These are phyloP conservation scores for Blastocystis sp. DNA, from an alignment of 352 stramenopile genomes.

Conservation along the genomic window DNA sequence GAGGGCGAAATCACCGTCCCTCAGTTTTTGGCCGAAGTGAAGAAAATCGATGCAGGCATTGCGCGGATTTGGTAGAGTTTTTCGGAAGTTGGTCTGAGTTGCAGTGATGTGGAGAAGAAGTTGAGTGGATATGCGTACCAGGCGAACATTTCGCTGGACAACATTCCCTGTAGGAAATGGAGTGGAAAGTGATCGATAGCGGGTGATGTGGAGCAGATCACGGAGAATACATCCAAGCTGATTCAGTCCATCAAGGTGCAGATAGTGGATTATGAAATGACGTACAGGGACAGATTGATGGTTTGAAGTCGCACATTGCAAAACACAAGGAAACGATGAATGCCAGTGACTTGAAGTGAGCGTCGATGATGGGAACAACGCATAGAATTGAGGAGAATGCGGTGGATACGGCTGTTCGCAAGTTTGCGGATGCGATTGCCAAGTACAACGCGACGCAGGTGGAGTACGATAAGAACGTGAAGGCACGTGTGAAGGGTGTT, in stretches of 20 bases:
- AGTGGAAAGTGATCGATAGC: not conserved
- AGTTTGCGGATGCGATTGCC: constrained; percentile 25
- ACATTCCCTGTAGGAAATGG: not conserved
- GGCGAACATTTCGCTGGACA: constrained; percentile 46
- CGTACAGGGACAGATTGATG: constrained; percentile 10
- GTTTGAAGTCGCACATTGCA: not conserved
- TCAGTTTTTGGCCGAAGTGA: constrained; percentile 28
- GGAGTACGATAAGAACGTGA: constrained; percentile 56
- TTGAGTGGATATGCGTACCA: constrained; percentile 45
- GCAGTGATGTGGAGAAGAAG: constrained; percentile 44
- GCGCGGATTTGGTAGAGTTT: not conserved
- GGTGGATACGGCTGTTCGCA: constrained; percentile 47
- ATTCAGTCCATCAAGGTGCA: constrained; percentile 20
- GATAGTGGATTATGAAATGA: not conserved
- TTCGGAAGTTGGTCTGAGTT: not conserved
- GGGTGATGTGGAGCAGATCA: constrained; percentile 48
- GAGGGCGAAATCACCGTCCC: constrained; percentile 17
- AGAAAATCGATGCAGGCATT: constrained; percentile 20
- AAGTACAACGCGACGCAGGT: constrained; percentile 47
- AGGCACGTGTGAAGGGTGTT: constrained; percentile 48
- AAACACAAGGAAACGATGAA: constrained; percentile 14
- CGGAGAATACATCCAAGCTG: constrained; percentile 10
- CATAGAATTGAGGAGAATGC: constrained; percentile 51
- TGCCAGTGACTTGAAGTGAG: constrained; percentile 21
- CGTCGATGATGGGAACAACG: not conserved